Base-by-base conservation (phyloP, 768 basidiomycete genomes). In the Lactifluus rugatus region DNA sequence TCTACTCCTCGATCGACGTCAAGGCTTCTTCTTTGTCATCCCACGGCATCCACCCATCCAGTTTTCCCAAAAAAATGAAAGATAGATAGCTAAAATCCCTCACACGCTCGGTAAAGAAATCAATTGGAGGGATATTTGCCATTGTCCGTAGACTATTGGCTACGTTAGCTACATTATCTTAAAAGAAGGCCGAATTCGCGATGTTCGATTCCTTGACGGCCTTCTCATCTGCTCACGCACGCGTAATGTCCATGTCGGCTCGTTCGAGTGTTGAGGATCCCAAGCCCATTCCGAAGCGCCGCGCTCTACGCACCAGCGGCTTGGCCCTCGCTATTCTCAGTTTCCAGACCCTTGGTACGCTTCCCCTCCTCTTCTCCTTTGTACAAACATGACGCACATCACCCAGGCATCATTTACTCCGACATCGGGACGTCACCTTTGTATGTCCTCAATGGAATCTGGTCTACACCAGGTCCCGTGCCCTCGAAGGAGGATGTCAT, bases 371-470 rank as follows among this genome's bases (percentile, higher is more conserved):
- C 14, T 36, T 39, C 13, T 7, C 11, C 13, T 2, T 34, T 21
- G n/a, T 25, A 3, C 8, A 21, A 21, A 37, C 48, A 3, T n/a
- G 23, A 52, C 28, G 7, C 17, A 19, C 19, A 2, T 23, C 63
- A 28, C 60, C 52, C 60, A 67, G 75, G 76, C 0, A 72, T 74
- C 46, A 73, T 78, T 36, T 76, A 73, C 62, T 71, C 70, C 21
- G 77, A 78, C 57, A 74, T 74, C 50, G 76, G 83, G 6, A 84
- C 83, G 0, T 82, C 80, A 0, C 82, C 84, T 0, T 67, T 85
- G 14, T 86, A 86, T 67, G 78, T 81, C 2, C 66, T 85, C 28
- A 84, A 84, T 64, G 83, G 83, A 9, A 78, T 86, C 14, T 86
- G 81, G 79, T 74, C 81, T 2, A 39, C 78, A 1, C 54, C 63